Percentiles rank a stretch among this genome's conserved stretches.
phyloP scores from a whole-genome alignment of 306 rosid genomes.

The Betula pendula region DNA sequence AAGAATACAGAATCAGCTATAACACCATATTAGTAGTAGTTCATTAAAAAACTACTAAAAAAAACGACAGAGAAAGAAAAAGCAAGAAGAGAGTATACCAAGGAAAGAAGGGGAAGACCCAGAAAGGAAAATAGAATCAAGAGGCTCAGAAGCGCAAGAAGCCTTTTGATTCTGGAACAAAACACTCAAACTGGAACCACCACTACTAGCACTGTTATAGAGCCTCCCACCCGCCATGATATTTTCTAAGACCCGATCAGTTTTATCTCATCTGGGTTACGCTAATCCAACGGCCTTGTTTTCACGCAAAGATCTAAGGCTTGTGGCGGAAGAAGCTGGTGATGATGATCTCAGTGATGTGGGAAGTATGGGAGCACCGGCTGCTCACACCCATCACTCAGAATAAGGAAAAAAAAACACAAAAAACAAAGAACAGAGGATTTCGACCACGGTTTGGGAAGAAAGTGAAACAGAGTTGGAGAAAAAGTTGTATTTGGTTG shows the following conservation, averaged over 20 bases:
- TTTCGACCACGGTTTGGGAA: background rate
- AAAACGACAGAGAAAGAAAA: background rate
- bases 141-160: constrained; percentile 44
- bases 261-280: background rate
- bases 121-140: constrained; percentile 55
- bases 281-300: background rate
- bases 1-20: background rate
- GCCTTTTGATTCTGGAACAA: constrained; percentile 51
- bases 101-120: constrained; percentile 56
- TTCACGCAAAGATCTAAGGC: constrained; percentile 31
- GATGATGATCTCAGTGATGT: constrained; percentile 88
- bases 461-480: background rate
- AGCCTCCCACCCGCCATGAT: constrained; percentile 58
- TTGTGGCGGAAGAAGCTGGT: constrained; percentile 97
- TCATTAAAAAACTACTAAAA: background rate
- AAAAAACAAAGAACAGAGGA: background rate
- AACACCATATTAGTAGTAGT: background rate
- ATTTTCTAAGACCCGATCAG: constrained; percentile 7
- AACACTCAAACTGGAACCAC: constrained; percentile 31
- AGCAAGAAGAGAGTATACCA: constrained; percentile 28
- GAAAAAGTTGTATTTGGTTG: background rate
- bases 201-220: constrained; percentile 25
- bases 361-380: constrained; percentile 91
- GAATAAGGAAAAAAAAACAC: constrained; percentile 26
- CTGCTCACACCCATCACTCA: constrained; percentile 90